A percentile compares a stretch with the other conserved stretches of the same genome.
phyloP scores from a whole-genome alignment of 768 basidiomycete species.

The Tulasnella sp. region DNA sequence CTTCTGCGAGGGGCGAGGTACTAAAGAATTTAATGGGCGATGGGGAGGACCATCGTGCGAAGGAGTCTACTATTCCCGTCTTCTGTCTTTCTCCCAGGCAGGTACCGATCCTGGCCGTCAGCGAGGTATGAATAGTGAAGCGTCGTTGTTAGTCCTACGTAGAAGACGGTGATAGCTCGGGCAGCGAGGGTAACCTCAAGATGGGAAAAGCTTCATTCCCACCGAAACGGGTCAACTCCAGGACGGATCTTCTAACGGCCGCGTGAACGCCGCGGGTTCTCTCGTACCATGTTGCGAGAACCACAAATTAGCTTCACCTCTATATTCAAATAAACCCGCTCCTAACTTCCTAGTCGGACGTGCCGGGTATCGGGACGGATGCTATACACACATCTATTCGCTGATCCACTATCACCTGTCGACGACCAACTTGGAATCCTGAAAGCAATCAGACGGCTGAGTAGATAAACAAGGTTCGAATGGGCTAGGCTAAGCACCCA shows the following conservation, averaged over 20 bases:
- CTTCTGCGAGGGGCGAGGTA: background rate
- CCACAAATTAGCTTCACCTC: too few relatives aligned
- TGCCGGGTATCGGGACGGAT: too few relatives aligned
- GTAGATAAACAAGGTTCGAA: too few relatives aligned
- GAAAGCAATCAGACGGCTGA: too few relatives aligned
- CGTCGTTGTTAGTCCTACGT: too few relatives aligned
- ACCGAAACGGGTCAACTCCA: background rate
- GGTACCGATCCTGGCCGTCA: background rate
- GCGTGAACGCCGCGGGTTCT: background rate
- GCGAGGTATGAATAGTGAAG: background rate
- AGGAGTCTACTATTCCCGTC: background rate
- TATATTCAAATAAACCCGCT: too few relatives aligned
- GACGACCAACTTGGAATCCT: too few relatives aligned
- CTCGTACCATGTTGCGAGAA: background rate
- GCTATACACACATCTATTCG: too few relatives aligned
- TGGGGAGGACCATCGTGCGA: background rate
- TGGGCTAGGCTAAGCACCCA: too few relatives aligned
- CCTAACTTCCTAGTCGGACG: too few relatives aligned
- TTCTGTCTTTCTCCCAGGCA: background rate
- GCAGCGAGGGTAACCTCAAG: background rate
- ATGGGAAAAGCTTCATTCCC: background rate
- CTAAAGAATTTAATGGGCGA: background rate
- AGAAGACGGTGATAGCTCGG: background rate
- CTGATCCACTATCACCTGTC: too few relatives aligned
- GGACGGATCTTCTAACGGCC: background rate